Evolutionary conservation across 2,329 filamentous ascomycete species (phyloP).

Genomic region (Leptosphaerulina australis): DNA sequence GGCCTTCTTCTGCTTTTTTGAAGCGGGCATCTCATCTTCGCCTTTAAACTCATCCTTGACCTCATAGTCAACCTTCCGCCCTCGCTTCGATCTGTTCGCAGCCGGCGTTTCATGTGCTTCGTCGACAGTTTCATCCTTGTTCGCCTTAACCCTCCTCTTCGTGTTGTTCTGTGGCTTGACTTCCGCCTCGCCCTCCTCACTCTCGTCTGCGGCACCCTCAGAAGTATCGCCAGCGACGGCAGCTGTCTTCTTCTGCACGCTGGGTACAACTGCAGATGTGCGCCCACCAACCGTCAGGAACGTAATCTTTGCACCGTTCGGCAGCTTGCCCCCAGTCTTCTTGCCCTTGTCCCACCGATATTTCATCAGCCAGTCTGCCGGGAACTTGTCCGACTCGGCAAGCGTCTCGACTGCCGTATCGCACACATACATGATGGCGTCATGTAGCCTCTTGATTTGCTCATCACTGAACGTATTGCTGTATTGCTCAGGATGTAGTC

Average conservation of each 20-base stretch:
- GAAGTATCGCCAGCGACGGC: slow-evolving; percentile 62
- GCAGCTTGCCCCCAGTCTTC: slow-evolving; percentile 71
- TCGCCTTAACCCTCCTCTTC: slow-evolving; percentile 41
- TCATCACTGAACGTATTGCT: slow-evolving; percentile 77
- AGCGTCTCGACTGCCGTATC: slow-evolving; percentile 77
- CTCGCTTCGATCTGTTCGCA: slow-evolving; percentile 24
- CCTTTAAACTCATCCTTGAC: slow-evolving; percentile 37
- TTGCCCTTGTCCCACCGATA: slow-evolving; percentile 90
- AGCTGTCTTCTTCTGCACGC: slow-evolving; percentile 81
- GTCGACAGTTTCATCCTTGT: slow-evolving; percentile 15
- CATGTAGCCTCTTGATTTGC: slow-evolving; percentile 74
- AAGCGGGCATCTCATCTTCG: slow-evolving; percentile 21
- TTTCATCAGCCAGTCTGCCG: slow-evolving; percentile 82
- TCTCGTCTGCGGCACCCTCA: slow-evolving; percentile 36
- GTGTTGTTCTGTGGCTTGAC: slow-evolving; percentile 40
- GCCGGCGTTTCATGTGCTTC: slow-evolving; percentile 5
- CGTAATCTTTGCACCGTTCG: slow-evolving; percentile 82
- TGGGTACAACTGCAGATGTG: slow-evolving; percentile 87
- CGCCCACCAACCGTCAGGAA: slow-evolving; percentile 89
- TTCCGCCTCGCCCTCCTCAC: slow-evolving; percentile 28
- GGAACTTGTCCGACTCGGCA: slow-evolving; percentile 83
- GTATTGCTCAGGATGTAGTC: slow-evolving; percentile 90
- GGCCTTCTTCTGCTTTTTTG: slow-evolving; percentile 37
- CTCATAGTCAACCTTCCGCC: slow-evolving; percentile 24
- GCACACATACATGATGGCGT: slow-evolving; percentile 78